Percentiles rank a stretch among this genome's conserved stretches.
Evolutionary conservation across 2,329 filamentous ascomycete species (phyloP).

Genomic region (Xylariaceae sp.): DNA sequence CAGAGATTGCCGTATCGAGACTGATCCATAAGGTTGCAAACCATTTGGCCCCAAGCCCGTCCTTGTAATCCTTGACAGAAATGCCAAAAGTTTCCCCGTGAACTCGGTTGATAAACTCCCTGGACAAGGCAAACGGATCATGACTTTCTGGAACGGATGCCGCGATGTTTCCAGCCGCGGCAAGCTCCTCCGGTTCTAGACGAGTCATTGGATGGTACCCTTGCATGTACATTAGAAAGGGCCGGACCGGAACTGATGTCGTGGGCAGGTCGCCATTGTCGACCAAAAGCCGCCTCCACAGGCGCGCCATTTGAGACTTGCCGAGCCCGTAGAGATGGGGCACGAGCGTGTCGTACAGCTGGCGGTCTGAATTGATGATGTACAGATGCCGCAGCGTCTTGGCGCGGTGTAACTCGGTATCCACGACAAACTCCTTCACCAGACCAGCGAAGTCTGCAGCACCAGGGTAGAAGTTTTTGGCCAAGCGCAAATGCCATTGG

Average conservation of each 20-base stretch:
- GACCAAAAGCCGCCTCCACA: conserved; percentile 40
- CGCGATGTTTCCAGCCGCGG: conserved; percentile 7
- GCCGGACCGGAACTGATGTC: conserved; percentile 29
- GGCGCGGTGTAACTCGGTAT: conserved; percentile 29
- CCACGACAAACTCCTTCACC: conserved; percentile 31
- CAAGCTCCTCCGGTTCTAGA: conserved; percentile 31
- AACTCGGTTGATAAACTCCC: conserved; percentile 30
- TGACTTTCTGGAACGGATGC: conserved; percentile 6
- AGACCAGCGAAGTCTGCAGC: conserved; percentile 34
- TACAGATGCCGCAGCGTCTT: conserved; percentile 39
- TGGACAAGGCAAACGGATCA: conserved; percentile 16
- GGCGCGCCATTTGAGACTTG: conserved; percentile 32
- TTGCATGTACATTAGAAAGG: conserved; percentile 40
- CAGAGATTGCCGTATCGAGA: conserved; percentile 60
- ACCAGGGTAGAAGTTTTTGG: conserved; percentile 34
- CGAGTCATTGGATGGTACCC: conserved; percentile 36
- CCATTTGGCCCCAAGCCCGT: conserved; percentile 67
- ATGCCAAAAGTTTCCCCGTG: conserved; percentile 33
- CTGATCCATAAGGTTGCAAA: conserved; percentile 69
- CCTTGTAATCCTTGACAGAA: conserved; percentile 47
- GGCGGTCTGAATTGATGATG: conserved; percentile 31
- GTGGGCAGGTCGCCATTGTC: conserved; percentile 33
- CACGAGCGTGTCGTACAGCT: conserved; percentile 44
- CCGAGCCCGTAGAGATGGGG: conserved; percentile 43
- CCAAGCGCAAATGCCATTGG: conserved; percentile 41